phyloP scores from a whole-genome alignment of 805 yeast species.

The Blastobotrys parvus region DNA sequence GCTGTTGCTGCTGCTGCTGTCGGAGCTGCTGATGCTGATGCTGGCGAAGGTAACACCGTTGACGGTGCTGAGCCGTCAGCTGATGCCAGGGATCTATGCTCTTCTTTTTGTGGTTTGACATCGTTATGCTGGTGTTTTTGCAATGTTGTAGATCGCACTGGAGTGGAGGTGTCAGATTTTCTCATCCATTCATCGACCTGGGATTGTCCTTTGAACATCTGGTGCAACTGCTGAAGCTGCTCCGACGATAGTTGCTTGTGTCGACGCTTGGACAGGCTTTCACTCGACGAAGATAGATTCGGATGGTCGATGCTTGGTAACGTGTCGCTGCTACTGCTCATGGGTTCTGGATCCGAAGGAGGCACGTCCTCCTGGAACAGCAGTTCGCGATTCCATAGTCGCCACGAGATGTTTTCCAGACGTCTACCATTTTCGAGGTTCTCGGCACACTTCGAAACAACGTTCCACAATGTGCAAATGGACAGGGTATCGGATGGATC shows the following conservation, averaged over 20 bases:
- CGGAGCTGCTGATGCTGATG: background rate
- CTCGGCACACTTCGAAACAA: slow-evolving; percentile 30
- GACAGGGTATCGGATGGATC: slow-evolving; percentile 22
- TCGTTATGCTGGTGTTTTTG: too few species aligned
- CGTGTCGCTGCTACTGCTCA: background rate
- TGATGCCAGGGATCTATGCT: too few species aligned
- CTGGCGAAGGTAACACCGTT: background rate
- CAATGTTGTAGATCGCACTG: too few species aligned
- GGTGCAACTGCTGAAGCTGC: slow-evolving; percentile 20
- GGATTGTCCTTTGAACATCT: slow-evolving; percentile 18
- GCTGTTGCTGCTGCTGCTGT: slow-evolving; percentile 5
- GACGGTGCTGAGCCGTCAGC: too few species aligned
- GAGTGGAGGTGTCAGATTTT: too few species aligned
- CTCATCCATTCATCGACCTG: too few species aligned
- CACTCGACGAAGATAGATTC: slow-evolving; percentile 7
- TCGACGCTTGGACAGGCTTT: slow-evolving; percentile 2
- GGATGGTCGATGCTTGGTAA: slow-evolving; percentile 8
- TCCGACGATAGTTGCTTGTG: slow-evolving; percentile 16
- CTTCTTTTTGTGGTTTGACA: too few species aligned
- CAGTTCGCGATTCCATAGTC: slow-evolving; percentile 28
- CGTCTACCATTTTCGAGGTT: slow-evolving; percentile 30
- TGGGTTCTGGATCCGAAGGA: background rate
- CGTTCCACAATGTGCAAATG: slow-evolving; percentile 26
- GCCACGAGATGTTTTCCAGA: slow-evolving; percentile 32
- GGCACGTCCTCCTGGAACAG: slow-evolving; percentile 1